Percentiles rank a stretch among this genome's conserved stretches.
phyloP scores from a whole-genome alignment of 495 filamentous ascomycete genomes.

The Xylaria cubensis region DNA sequence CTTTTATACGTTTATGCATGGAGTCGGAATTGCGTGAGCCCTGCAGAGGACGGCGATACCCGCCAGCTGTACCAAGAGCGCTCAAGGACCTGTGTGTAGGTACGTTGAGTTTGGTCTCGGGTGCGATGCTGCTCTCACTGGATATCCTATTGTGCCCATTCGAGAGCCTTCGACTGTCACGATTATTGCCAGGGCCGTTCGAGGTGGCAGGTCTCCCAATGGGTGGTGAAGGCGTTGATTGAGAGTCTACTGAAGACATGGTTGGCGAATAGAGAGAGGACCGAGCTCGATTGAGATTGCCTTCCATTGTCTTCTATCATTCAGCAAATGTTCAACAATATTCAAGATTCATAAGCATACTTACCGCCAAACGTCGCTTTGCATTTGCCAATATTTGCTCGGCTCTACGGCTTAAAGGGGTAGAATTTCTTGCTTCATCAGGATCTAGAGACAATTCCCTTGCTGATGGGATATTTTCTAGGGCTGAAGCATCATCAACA shows the following conservation, averaged over 20 bases:
- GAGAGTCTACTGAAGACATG: constrained; percentile 61
- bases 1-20: constrained; percentile 36
- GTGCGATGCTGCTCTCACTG: constrained; percentile 53
- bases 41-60: constrained; percentile 52
- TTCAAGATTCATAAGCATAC: constrained; percentile 38
- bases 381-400: constrained; percentile 91
- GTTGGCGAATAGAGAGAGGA: constrained; percentile 70
- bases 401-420: constrained; percentile 79
- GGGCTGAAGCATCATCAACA: constrained; percentile 47
- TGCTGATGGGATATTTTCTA: constrained; percentile 22
- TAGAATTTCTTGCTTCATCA: constrained; percentile 58
- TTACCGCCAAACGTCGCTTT: constrained; percentile 84
- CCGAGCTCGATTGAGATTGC: constrained; percentile 80
- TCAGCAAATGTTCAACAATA: constrained; percentile 25
- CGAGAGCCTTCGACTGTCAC: constrained; percentile 29
- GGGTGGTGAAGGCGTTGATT: constrained; percentile 53
- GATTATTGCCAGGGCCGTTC: constrained; percentile 36
- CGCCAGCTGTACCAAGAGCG: constrained; percentile 55
- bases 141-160: constrained; percentile 50
- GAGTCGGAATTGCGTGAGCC: constrained; percentile 48
- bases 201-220: constrained; percentile 45
- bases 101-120: constrained; percentile 43
- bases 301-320: constrained; percentile 80
- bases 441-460: constrained; percentile 22
- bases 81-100: constrained; percentile 52